Percentiles rank a stretch among this genome's conserved stretches.
phyloP scores from a whole-genome alignment of 2,329 filamentous ascomycete genomes.

The Aspergillus sp. region DNA sequence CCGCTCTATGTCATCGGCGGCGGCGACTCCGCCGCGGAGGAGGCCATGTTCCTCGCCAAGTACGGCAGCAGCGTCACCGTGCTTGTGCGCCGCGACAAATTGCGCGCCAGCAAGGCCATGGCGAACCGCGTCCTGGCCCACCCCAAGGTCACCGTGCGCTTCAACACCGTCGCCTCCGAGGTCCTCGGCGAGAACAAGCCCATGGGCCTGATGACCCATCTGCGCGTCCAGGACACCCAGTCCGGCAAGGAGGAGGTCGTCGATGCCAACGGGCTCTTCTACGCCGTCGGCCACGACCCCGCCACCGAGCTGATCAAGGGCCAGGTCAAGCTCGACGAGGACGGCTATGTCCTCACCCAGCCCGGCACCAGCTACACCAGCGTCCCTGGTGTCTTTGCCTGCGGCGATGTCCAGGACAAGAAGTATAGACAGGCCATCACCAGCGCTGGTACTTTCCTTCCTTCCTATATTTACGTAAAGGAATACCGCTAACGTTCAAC shows the following conservation, averaged over 20 bases:
- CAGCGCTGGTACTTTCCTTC: slow-evolving; percentile 65
- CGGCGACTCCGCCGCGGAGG: slow-evolving; percentile 92
- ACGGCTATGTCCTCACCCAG: slow-evolving; percentile 83
- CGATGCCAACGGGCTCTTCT: slow-evolving; percentile 87
- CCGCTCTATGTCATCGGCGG: slow-evolving; percentile 92
- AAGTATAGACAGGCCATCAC: slow-evolving; percentile 95
- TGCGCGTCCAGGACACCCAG: slow-evolving; percentile 70
- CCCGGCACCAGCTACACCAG: slow-evolving; percentile 83
- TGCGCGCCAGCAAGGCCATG: slow-evolving; percentile 88
- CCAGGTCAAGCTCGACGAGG: slow-evolving; percentile 76
- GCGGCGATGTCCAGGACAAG: slow-evolving; percentile 98
- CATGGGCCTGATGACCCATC: slow-evolving; percentile 72
- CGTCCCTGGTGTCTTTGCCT: slow-evolving; percentile 86
- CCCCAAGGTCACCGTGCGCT: slow-evolving; percentile 84
- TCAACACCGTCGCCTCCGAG: slow-evolving; percentile 72
- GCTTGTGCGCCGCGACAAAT: slow-evolving; percentile 74
- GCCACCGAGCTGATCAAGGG: slow-evolving; percentile 85
- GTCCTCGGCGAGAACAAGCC: slow-evolving; percentile 71
- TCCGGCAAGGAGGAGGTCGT: slow-evolving; percentile 73
- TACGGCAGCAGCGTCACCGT: slow-evolving; percentile 94
- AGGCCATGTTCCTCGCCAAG: slow-evolving; percentile 95
- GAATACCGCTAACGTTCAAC: slow-evolving; percentile 11
- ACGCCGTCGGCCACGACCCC: slow-evolving; percentile 93
- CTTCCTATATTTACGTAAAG: slow-evolving; percentile 1
- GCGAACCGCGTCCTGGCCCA: slow-evolving; percentile 71